Percentiles rank a stretch among this genome's conserved stretches.
These are phyloP conservation scores for Parmelia sp. DNA, from an alignment of 495 filamentous ascomycete species.

Conservation along the genomic window DNA sequence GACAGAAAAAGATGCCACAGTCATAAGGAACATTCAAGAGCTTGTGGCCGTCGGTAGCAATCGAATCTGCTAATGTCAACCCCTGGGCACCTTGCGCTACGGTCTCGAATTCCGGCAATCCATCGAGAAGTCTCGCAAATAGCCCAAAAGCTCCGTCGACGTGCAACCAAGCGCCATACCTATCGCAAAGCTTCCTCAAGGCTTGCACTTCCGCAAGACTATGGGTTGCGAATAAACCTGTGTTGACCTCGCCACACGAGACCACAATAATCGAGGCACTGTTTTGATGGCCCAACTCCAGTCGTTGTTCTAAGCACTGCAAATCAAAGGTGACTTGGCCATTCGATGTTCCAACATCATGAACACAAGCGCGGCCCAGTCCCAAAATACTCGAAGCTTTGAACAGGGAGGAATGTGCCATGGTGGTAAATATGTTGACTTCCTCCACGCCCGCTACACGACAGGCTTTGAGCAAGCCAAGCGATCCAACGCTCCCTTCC, in stretches of 20 bases:
- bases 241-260: slow-evolving; percentile 87
- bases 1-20: slow-evolving; percentile 80
- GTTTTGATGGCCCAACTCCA: slow-evolving; percentile 38
- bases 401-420: slow-evolving; percentile 72
- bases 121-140: slow-evolving; percentile 62
- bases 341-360: slow-evolving; percentile 46
- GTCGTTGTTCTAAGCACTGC: slow-evolving; percentile 46
- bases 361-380: slow-evolving; percentile 64
- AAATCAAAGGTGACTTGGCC: slow-evolving; percentile 63
- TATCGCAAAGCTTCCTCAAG: slow-evolving; percentile 63
- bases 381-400: slow-evolving; percentile 82
- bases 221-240: slow-evolving; percentile 69
- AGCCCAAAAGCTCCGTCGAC: slow-evolving; percentile 89
- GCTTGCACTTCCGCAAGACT: slow-evolving; percentile 52
- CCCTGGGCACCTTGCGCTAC: slow-evolving; percentile 54
- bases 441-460: slow-evolving; percentile 52
- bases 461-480: slow-evolving; percentile 64
- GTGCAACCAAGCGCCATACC: slow-evolving; percentile 79
- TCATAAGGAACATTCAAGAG: slow-evolving; percentile 96
- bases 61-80: slow-evolving; percentile 80
- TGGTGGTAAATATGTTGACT: slow-evolving; percentile 70
- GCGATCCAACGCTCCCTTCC: slow-evolving; percentile 52
- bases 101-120: slow-evolving; percentile 50
- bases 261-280: slow-evolving; percentile 68
- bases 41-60: slow-evolving; percentile 83